Base-by-base conservation (phyloP, 1,284 basidiomycete genomes). In the Sanghuangporus weigelae region DNA sequence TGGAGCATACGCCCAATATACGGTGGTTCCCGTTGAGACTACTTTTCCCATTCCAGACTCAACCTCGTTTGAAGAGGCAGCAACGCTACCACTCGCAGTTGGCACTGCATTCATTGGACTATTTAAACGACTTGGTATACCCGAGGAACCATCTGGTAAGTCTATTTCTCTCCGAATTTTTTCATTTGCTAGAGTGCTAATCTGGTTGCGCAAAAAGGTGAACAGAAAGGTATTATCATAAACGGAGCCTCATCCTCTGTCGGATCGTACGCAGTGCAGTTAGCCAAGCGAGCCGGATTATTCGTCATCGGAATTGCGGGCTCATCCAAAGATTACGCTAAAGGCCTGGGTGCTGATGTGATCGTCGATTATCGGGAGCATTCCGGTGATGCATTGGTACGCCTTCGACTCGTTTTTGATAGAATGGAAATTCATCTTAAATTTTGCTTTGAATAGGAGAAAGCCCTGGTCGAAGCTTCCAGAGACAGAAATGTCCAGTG, bases 61-160 rank as follows among this genome's bases (percentile, higher is more conserved):
- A 11, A 51, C 51, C 8, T 64, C 71, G 1, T 71, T 75, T 59
- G 75, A 76, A 49, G 69, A 74, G 11, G 75, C 73, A 0, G 67
- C 71, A 6, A 73, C 73, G 0, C 55, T 75, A 0, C 74, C 74
- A 2, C 69, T 75, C 12, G 72, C 73, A 5, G 67, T 71, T 59
- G 70, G 70, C 66, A 76, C 75, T 5, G 75, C 75, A 8, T 70
- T 69, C 14, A 69, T 74, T 26, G 75, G 72, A 2, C 66, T 74
- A 21, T 73, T 70, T 60, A 66, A 65, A 53, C 66, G 66, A 42
- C 68, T 74, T 11, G 60, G 63, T 1, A 53, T 73, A 0, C 71
- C 71, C 44, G 54, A 60, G 36, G 39, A 55, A 1, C 53, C 62
- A 2, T 66, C 60, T 19, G 57, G 14, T 35, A n/a, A 11, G 7